Base-by-base conservation (phyloP, 129 eudicot species). In the Tagetes erecta region DNA sequence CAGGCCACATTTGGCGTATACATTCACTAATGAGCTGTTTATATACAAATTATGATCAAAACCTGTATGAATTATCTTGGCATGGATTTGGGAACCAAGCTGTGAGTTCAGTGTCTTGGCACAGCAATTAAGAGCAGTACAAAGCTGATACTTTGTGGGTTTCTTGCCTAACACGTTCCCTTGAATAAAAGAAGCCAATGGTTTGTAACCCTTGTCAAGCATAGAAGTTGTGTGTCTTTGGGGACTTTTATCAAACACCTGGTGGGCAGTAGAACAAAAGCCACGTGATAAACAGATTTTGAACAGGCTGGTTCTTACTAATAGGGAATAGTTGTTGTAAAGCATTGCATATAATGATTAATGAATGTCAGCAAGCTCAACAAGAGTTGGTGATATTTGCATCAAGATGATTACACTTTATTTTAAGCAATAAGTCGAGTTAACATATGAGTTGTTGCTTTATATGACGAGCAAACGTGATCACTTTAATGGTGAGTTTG, bases 1-100 rank as follows among this genome's bases (percentile, higher is more conserved):
- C 27, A 34, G 72, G 37, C 78, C 78, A 79, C 86, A 82, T 76
- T 85, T 85, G 13, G 78, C 82, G 71, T 85, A 85, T 7, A 80
- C 57, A 30, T 82, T 81, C 31, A 85, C 84, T 52, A 85, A 82
- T 40, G 83, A 62, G 39, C 80, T 85, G 44, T 59, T 72, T 55
- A 82, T 75, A 45, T 71, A 79, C 66, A 85, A 68, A 85, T 85
- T 79, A 1, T 76, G 75, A 36, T 41, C 76, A n/a, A 71, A 55
- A 67, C 82, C 84, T 11, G 30, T 2, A 13, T 39, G 73, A 66
- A 85, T 34, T 40, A 82, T 41, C 59, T 53, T 49, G 27, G 80
- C 80, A 53, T 85, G 89, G 58, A 82, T 49, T 42, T 82, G 86
- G 0, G 71, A 51, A 68, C 86, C 86, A 35, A 82, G 77, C 2